A percentile compares a stretch with the other conserved stretches of the same genome.
Conservation (phyloP, 495 filamentous ascomycete species). For the Aspergillus diversus region DNA sequence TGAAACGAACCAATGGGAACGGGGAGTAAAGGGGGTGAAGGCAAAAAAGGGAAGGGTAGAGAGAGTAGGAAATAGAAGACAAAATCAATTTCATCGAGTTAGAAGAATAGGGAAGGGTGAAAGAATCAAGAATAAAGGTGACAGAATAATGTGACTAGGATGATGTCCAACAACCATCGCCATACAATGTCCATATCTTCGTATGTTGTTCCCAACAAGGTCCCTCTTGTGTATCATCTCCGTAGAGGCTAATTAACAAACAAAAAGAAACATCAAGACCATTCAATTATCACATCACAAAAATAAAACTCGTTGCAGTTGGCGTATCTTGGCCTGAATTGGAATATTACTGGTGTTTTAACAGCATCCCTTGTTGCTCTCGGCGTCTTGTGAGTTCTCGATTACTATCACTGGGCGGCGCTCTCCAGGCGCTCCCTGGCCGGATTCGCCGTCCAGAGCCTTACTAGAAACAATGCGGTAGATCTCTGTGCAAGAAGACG, state of each 20-base stretch:
- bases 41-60: slow-evolving; percentile 24
- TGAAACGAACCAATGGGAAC: slow-evolving; percentile 7
- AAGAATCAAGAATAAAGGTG: slow-evolving; percentile 16
- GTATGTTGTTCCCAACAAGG: slow-evolving; percentile 39
- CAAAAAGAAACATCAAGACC: slow-evolving; percentile 45
- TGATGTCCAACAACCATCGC: slow-evolving; percentile 34
- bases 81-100: slow-evolving; percentile 41
- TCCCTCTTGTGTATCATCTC: slow-evolving; percentile 46
- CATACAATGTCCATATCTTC: slow-evolving; percentile 30
- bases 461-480: slow-evolving; percentile 99
- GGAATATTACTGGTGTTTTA: slow-evolving; percentile 46
- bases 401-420: slow-evolving; percentile 78
- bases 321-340: slow-evolving; percentile 29
- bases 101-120: slow-evolving; percentile 21
- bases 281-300: slow-evolving; percentile 49
- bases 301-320: slow-evolving; percentile 48
- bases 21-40: slow-evolving; percentile 4
- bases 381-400: slow-evolving; percentile 75
- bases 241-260: slow-evolving; percentile 45
- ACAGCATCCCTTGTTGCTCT: slow-evolving; percentile 87
- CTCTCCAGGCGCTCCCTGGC: slow-evolving; percentile 71
- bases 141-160: slow-evolving; percentile 26
- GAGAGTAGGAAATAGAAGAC: slow-evolving; percentile 24
- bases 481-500: slow-evolving; percentile 70
- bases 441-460: slow-evolving; percentile 81